Evolutionary conservation across 2,329 filamentous ascomycete genomes (phyloP).

Genomic region (Aspergillus sp.): DNA sequence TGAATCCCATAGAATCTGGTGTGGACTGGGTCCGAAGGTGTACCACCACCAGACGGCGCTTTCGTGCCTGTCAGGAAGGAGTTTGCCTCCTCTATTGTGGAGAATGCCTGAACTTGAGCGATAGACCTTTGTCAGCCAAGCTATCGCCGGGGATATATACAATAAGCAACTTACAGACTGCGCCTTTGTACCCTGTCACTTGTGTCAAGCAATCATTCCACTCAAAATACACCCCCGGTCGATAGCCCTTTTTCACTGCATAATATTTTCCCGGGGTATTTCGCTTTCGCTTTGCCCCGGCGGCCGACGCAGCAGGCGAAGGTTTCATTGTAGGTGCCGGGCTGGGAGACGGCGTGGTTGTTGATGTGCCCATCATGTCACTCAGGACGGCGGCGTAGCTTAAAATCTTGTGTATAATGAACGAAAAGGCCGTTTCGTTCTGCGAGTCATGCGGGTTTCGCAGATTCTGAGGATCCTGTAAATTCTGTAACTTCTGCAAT

Average conservation of each 20-base stretch:
- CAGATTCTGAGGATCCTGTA: too few species aligned
- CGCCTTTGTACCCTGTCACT: conserved; percentile 58
- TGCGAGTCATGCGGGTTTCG: too few species aligned
- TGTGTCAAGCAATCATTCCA: conserved; percentile 59
- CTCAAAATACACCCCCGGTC: conserved; percentile 56
- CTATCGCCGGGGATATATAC: not conserved
- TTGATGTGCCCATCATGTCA: conserved; percentile 22
- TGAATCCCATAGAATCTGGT: conserved; percentile 56
- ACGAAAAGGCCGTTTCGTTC: too few species aligned
- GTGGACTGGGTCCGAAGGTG: conserved; percentile 29
- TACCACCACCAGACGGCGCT: conserved; percentile 28
- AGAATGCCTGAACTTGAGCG: conserved; percentile 71
- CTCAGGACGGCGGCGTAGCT: not conserved
- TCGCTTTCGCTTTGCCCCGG: conserved; percentile 52
- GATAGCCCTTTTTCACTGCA: conserved; percentile 54
- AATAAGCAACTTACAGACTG: conserved; percentile 54
- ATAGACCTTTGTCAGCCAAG: not conserved
- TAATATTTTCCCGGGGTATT: conserved; percentile 52
- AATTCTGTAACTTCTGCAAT: too few species aligned
- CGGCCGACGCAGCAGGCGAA: conserved; percentile 26
- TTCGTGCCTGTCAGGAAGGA: conserved; percentile 63
- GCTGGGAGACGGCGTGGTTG: conserved; percentile 27
- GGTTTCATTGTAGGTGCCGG: conserved; percentile 23
- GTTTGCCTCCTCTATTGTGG: conserved; percentile 65
- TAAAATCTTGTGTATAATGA: too few species aligned